Evolutionary conservation across 129 eudicot species (phyloP).

Genomic region (carrot (Daucus carota)): DNA sequence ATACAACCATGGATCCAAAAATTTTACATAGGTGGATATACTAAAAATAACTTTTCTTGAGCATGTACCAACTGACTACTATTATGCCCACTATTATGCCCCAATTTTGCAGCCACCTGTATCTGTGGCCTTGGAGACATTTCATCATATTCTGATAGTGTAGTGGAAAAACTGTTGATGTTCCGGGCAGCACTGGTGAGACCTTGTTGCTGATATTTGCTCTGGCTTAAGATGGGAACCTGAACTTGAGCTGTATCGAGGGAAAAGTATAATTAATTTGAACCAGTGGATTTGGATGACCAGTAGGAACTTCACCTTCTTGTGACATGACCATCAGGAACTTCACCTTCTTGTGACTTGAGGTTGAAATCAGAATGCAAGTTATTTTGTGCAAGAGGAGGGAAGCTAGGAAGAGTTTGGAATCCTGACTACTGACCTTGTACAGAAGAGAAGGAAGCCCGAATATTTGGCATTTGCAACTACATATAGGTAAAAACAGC

Average conservation of each 20-base stretch:
- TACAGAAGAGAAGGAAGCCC: too few species aligned
- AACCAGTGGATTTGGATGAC: constrained; percentile 25
- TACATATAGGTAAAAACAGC: constrained; percentile 19
- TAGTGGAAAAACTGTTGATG: constrained; percentile 31
- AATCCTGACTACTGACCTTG: too few species aligned
- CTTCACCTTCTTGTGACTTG: too few species aligned
- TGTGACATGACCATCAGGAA: constrained; percentile 36
- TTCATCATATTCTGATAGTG: constrained; percentile 30
- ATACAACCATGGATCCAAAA: not conserved
- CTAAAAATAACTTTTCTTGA: constrained; percentile 19
- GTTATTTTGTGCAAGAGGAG: too few species aligned
- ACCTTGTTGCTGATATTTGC: constrained; percentile 32
- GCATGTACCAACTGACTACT: constrained; percentile 19
- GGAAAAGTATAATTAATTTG: constrained; percentile 40
- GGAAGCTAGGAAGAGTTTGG: too few species aligned
- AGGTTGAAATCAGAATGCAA: too few species aligned
- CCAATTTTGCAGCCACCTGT: constrained; percentile 17
- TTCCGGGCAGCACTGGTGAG: constrained; percentile 30
- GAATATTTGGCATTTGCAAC: constrained; percentile 76
- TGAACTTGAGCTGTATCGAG: constrained; percentile 46
- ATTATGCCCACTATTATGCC: too few species aligned
- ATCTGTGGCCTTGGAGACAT: constrained; percentile 32
- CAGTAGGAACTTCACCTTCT: constrained; percentile 35
- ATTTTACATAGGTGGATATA: constrained; percentile 15
- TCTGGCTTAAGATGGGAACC: constrained; percentile 43